phyloP scores from a whole-genome alignment of 2,329 filamentous ascomycete species.

The Fusarium brachygibbosum region DNA sequence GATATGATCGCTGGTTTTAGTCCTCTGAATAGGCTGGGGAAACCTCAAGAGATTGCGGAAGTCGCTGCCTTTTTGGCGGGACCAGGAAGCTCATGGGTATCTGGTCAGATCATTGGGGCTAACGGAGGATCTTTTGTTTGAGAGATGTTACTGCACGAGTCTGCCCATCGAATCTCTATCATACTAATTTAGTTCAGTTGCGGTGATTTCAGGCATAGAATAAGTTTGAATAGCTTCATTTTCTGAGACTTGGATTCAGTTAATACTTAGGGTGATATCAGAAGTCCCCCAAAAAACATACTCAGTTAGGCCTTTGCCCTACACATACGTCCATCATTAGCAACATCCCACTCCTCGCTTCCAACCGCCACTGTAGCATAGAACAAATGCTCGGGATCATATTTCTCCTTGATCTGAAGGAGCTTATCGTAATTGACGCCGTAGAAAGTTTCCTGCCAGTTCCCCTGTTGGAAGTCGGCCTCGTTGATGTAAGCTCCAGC shows the following conservation, averaged over 20 bases:
- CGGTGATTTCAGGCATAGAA: no score
- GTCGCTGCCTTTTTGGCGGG: conserved; percentile 15
- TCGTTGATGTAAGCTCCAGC: conserved; percentile 66
- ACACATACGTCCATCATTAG: conserved; percentile 38
- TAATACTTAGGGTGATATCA: no score
- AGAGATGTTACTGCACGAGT: fast-evolving
- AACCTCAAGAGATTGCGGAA: conserved; percentile 5
- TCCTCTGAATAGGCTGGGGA: conserved; percentile 2
- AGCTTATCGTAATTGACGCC: conserved; percentile 61
- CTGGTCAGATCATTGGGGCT: conserved; percentile 13
- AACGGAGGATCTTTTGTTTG: conserved; percentile 24
- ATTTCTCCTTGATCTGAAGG: conserved; percentile 62
- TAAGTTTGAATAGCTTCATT: not conserved
- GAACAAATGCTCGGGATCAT: conserved; percentile 62
- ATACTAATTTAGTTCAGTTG: not conserved
- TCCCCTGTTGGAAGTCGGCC: conserved; percentile 60
- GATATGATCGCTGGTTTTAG: not conserved
- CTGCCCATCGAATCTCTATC: no score
- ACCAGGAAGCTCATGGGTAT: conserved; percentile 16
- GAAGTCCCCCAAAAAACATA: no score
- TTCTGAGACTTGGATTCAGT: not conserved
- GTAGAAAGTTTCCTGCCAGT: conserved; percentile 62
- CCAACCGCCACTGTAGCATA: conserved; percentile 64
- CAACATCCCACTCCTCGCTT: conserved; percentile 61
- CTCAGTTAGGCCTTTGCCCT: not conserved